Evolutionary conservation across 805 yeast genomes (phyloP), one percentile per base, ranked within the genome.

Genomic region (Zygosaccharomyces gambellarensis): DNA sequence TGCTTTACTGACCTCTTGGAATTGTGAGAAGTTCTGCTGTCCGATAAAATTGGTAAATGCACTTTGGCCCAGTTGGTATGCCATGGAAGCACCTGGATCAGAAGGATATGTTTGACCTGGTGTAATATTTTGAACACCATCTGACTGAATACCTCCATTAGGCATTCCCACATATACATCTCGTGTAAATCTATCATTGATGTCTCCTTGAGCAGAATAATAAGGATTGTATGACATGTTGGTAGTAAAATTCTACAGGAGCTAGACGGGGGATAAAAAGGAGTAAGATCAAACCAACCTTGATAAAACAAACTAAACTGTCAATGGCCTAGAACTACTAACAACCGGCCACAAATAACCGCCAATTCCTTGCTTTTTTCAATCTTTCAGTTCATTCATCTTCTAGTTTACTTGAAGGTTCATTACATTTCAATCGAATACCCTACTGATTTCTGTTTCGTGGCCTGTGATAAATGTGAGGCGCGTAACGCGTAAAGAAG

Each of bases 1-100:
- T n/a, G 68, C 67, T 23, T 76, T 68, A 14, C 74, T 68, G 27
- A 78, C 74, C 54, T 72, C 73, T 48, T 77, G 76, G 47, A 81
- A 63, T 53, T 74, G 72, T 28, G 58, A 78, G 56, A 83, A 76
- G 67, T 86, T 88, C 52, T 83, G 83, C 57, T 87, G 67, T 7
- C 70, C 70, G 17, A 68, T 61, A 42, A 68, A 64, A 47, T 63
- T 65, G 4, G 62, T 57, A 45, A 94, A 78, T 1, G 97, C 96
- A 46, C 80, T 79, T 60, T 87, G 86, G 31, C 97, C 96, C 54
- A 90, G 80, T 61, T 89, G 96, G 23, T 90, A 78, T 1, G 97
- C 96, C 76, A 90, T 77, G 48, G 85, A 80, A 0, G 95, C 81
- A 12, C 87, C 78, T 30, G 95, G 90, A 63, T 88, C 95, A 55